Evolutionary conservation across 306 rosid genomes (phyloP).

Genomic region (Luffa acutangula): DNA sequence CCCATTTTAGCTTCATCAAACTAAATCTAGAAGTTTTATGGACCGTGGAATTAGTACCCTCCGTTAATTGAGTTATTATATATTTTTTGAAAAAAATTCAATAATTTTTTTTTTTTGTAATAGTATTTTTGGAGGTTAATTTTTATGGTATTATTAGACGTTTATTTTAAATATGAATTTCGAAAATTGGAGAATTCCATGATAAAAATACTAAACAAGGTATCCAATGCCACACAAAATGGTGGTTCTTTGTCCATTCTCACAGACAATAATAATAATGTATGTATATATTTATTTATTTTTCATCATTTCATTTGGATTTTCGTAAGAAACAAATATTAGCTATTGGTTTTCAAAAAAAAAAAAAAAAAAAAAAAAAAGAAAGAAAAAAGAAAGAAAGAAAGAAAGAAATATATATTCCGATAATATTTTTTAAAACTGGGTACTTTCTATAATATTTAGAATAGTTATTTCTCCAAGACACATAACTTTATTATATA

Average conservation of each 20-base stretch:
- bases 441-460: background rate
- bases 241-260: background rate
- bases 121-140: too few species aligned
- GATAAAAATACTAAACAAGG: background rate
- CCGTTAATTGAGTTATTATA: too few species aligned
- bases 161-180: too few species aligned
- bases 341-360: background rate
- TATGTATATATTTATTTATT: background rate
- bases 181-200: background rate
- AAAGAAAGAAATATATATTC: background rate
- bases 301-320: background rate
- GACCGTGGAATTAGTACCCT: too few species aligned
- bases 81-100: too few species aligned
- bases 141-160: too few species aligned
- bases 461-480: too few species aligned
- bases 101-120: too few species aligned
- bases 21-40: too few species aligned
- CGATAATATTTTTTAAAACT: background rate
- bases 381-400: background rate
- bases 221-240: background rate
- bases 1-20: too few species aligned
- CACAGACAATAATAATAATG: background rate
- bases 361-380: background rate
- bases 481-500: too few species aligned
- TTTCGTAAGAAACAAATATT: background rate